A percentile compares a stretch with the other conserved stretches of the same genome.
Evolutionary conservation across 345 rosid species (phyloP).

Genomic region (Lagerstroemia speciosa): DNA sequence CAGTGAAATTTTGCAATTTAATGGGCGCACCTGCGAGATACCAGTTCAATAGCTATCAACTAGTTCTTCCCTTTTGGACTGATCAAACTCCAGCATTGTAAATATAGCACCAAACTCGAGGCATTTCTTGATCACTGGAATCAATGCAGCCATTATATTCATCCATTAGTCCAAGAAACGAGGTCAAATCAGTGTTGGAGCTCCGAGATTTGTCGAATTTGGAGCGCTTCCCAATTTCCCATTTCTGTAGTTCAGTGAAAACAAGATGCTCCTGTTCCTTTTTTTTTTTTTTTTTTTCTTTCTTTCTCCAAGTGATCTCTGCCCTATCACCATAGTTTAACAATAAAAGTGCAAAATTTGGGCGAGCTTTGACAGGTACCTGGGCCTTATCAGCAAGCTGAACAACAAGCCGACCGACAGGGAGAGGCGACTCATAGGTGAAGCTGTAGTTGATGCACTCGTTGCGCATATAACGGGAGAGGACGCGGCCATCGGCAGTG

Average conservation of each 20-base stretch:
- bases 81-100: background rate
- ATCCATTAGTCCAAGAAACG: background rate
- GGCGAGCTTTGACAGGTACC: constrained; percentile 26
- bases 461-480: constrained; percentile 90
- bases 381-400: constrained; percentile 98
- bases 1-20: too few relatives aligned
- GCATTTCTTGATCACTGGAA: background rate
- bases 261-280: background rate
- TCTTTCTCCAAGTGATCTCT: background rate
- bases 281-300: background rate
- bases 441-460: constrained; percentile 82
- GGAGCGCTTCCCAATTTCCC: background rate
- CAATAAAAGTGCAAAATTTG: background rate
- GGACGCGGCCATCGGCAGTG: constrained; percentile 95
- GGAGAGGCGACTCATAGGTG: constrained; percentile 90
- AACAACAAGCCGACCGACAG: constrained; percentile 92
- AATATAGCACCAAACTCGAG: background rate
- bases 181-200: background rate
- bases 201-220: background rate
- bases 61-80: background rate
- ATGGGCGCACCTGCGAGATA: background rate
- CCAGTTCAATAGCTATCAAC: background rate
- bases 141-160: background rate
- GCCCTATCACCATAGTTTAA: background rate
- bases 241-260: background rate